These are phyloP conservation scores for Cutaneotrichosporon sp. DNA, from an alignment of 1,284 basidiomycete genomes.

Conservation along the genomic window DNA sequence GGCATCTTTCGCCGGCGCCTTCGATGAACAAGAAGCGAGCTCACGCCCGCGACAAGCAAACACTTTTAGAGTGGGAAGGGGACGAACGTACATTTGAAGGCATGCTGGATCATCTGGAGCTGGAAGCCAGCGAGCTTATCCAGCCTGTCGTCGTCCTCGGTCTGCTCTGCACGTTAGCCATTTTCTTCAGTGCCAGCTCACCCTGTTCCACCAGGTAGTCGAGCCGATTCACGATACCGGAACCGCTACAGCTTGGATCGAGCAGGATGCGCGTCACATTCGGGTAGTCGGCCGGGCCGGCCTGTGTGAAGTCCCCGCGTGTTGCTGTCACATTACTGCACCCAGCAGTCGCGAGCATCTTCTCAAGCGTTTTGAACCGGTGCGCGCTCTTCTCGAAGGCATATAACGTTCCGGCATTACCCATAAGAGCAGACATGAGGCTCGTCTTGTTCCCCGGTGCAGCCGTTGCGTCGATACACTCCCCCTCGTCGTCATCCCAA, in stretches of 20 bases:
- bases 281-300: slow-evolving; percentile 61
- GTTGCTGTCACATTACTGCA: slow-evolving; percentile 71
- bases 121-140: slow-evolving; percentile 81
- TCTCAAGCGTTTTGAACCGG: slow-evolving; percentile 71
- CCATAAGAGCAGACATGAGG: slow-evolving; percentile 82
- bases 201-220: slow-evolving; percentile 69
- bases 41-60: no score
- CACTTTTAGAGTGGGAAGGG: no score
- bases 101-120: slow-evolving; percentile 84
- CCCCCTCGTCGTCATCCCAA: slow-evolving; percentile 39
- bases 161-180: background rate
- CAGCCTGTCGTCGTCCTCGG: slow-evolving; percentile 56
- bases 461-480: slow-evolving; percentile 92
- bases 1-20: no score
- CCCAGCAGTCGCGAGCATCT: slow-evolving; percentile 72
- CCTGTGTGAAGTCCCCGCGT: slow-evolving; percentile 70
- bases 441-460: slow-evolving; percentile 99
- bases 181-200: slow-evolving; percentile 19
- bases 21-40: no score
- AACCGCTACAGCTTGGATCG: slow-evolving; percentile 90
- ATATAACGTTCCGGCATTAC: slow-evolving; percentile 71
- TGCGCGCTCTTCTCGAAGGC: slow-evolving; percentile 80
- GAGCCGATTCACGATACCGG: slow-evolving; percentile 82
- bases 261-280: slow-evolving; percentile 77
- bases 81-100: slow-evolving; percentile 94